Conservation (phyloP, 78 protist species). For the Chrysochromulina tobinii region DNA sequence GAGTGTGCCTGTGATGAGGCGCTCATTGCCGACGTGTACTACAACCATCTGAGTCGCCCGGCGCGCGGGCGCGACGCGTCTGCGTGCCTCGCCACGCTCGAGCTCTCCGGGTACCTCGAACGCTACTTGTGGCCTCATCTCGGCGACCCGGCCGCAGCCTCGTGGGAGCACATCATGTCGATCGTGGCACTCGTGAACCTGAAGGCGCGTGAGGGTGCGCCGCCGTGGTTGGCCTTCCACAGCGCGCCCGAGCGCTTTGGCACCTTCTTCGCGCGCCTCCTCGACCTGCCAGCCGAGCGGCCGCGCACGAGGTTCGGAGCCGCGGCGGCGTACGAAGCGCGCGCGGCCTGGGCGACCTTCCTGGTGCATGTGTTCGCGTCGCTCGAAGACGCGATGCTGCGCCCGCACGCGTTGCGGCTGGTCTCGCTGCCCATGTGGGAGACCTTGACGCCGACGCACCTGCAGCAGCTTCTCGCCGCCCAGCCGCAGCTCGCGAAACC, state of each 20-base stretch:
- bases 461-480: neutral
- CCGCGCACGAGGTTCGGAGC: neutral
- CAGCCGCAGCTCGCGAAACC: conserved; percentile 34
- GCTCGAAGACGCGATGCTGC: neutral
- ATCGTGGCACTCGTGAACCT: conserved; percentile 80
- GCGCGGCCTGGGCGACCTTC: conserved; percentile 5
- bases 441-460: neutral
- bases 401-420: neutral
- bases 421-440: conserved; percentile 45
- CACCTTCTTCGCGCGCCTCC: neutral
- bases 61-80: no score
- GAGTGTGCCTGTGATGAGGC: no score
- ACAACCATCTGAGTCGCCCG: no score
- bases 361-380: neutral
- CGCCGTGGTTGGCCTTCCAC: conserved; percentile 19
- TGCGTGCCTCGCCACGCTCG: conserved; percentile 17
- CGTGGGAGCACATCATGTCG: conserved; percentile 54
- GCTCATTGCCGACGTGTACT: no score
- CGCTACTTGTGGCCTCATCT: conserved; percentile 82
- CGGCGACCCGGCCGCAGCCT: conserved; percentile 8
- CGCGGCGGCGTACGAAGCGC: neutral
- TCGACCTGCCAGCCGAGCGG: neutral
- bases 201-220: conserved; percentile 71
- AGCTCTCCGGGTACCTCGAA: conserved; percentile 23
- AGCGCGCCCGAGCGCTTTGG: neutral